Evolutionary conservation across 1,284 basidiomycete genomes (phyloP), one percentile per base, ranked within the genome.

Genomic region (Termitomyces sp.): DNA sequence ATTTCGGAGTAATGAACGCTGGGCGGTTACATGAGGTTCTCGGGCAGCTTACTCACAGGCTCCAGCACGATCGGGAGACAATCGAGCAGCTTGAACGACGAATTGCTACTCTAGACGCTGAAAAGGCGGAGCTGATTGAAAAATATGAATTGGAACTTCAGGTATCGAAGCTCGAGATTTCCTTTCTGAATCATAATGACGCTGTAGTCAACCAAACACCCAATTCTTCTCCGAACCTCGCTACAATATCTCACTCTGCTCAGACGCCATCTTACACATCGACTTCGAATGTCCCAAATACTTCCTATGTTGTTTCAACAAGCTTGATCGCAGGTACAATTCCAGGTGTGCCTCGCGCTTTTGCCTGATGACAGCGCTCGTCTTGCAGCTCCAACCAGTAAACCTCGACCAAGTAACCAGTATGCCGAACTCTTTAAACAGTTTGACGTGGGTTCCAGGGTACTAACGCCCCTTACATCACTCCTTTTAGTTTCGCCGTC

Each of bases 61-160:
- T 59, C 7, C 59, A 57, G 44, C 18, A 42, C n/a, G 57, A 58
- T 50, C 57, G 55, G 26, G 51, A 59, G 40, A 57, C 42, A n/a
- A 57, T 60, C 18, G 43, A 28, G 14, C 53, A 53, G 33, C 57
- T 57, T 18, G 40, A 56, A 30, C 49, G 52, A 26, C 46, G 31
- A 16, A 19, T 59, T 24, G 24, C 44, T 28, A 9, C 49, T 7
- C 50, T 54, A 9, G 46, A 55, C 5, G 37, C 54, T 16, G 59
- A 59, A 46, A 54, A 46, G 34, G 35, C 46, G 8, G 45, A 52
- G 11, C 30, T 59, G 18, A 24, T 52, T 16, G 38, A 55, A n/a
- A 49, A 52, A 9, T 54, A 57, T 39, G 53, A 59, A 24, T 19
- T 44, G 35, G 46, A 57, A 19, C 34, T 60, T 21, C 19, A 56